phyloP scores from a whole-genome alignment of 805 yeast genomes.

The Cyberlindnera mississippiensis region DNA sequence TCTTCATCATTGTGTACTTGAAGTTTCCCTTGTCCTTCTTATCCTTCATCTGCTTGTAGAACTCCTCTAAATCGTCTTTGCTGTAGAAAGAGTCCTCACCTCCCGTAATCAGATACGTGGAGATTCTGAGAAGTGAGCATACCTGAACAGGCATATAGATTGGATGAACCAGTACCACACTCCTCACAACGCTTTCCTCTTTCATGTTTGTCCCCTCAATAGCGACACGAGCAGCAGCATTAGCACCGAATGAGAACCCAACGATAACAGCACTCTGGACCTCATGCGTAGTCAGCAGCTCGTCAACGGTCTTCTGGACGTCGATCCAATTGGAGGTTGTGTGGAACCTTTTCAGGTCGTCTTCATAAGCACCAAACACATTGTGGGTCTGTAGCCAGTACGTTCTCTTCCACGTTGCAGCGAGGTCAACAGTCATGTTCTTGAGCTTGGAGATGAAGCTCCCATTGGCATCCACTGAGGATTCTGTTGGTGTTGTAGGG shows the following conservation, averaged over 20 bases:
- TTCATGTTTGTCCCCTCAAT: slow-evolving; percentile 12
- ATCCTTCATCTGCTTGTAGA: slow-evolving; percentile 10
- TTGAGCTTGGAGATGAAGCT: slow-evolving; percentile 20
- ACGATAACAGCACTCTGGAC: slow-evolving; percentile 20
- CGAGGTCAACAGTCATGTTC: slow-evolving; percentile 19
- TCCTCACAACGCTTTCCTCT: slow-evolving; percentile 15
- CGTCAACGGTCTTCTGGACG: slow-evolving; percentile 17
- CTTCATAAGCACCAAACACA: slow-evolving; percentile 22
- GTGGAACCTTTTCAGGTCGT: slow-evolving; percentile 15
- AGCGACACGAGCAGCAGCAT: slow-evolving; percentile 21
- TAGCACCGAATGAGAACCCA: slow-evolving; percentile 27
- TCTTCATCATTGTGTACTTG: slow-evolving; percentile 19
- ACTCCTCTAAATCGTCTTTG: slow-evolving; percentile 10
- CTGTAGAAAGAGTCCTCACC: slow-evolving; percentile 19
- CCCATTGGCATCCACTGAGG: neutral
- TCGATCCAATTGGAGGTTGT: slow-evolving; percentile 20
- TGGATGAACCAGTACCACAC: slow-evolving; percentile 23
- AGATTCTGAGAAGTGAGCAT: slow-evolving; percentile 5
- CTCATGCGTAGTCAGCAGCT: slow-evolving; percentile 17
- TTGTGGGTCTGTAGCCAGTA: slow-evolving; percentile 24
- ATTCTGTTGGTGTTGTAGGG: no score
- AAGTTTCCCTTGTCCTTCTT: slow-evolving; percentile 12
- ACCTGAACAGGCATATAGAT: slow-evolving; percentile 21
- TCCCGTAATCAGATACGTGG: slow-evolving; percentile 20
- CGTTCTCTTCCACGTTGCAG: slow-evolving; percentile 16